These are phyloP conservation scores for Suillus americanus DNA, from an alignment of 768 basidiomycete species.

Conservation along the genomic window DNA sequence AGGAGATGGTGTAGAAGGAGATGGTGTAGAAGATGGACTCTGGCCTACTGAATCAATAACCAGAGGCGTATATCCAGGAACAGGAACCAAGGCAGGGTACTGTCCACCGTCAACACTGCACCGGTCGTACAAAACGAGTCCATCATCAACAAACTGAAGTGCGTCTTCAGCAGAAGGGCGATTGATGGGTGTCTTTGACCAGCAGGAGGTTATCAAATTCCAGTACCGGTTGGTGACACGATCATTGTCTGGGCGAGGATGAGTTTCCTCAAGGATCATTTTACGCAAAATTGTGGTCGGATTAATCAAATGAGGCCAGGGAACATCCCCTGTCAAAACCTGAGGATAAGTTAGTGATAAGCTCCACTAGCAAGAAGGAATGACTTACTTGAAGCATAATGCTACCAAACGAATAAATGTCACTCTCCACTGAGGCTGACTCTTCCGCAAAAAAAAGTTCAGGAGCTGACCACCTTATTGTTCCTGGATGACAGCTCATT, in stretches of 20 bases:
- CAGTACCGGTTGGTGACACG: background rate
- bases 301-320: background rate
- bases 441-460: conserved; percentile 27
- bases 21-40: background rate
- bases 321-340: background rate
- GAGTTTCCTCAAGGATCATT: too few relatives aligned
- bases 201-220: background rate
- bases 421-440: background rate
- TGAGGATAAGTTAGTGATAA: background rate
- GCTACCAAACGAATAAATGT: conserved; percentile 43
- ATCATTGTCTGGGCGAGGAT: background rate
- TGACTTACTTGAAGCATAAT: conserved; percentile 22
- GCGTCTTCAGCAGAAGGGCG: conserved; percentile 1
- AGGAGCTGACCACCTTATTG: conserved; percentile 44
- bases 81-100: background rate
- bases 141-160: background rate
- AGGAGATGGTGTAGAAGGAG: too few relatives aligned
- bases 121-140: background rate
- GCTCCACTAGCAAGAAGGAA: background rate
- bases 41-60: background rate
- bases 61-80: background rate
- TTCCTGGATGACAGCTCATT: conserved; percentile 13
- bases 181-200: background rate
- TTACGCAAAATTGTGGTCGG: too few relatives aligned
- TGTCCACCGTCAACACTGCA: background rate